phyloP scores from a whole-genome alignment of 2,329 filamentous ascomycete species.

The Aspergillus phoenicis region DNA sequence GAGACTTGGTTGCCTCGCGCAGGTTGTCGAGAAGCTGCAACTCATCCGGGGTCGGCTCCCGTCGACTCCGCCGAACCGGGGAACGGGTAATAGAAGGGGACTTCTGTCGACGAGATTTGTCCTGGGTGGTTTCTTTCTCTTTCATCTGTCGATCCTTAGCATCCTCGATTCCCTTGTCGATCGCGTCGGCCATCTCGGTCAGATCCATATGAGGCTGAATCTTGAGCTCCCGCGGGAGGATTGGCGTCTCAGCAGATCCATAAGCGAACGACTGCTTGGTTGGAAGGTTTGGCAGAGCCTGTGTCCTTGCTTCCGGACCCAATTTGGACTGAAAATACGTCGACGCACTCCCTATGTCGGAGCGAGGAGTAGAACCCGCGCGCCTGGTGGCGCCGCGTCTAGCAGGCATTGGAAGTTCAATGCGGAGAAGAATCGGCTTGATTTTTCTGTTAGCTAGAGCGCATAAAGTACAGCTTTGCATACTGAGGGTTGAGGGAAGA shows the following conservation, averaged over 20 bases:
- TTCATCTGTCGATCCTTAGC: constrained; percentile 28
- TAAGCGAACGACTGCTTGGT: constrained; percentile 46
- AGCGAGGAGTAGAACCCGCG: constrained; percentile 14
- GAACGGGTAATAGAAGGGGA: constrained; percentile 20
- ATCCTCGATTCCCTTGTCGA: constrained; percentile 34
- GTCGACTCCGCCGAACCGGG: constrained; percentile 26
- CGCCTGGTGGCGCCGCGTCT: constrained; percentile 27
- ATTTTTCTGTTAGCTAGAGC: not conserved
- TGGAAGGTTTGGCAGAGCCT: constrained; percentile 40
- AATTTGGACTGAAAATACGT: constrained; percentile 19
- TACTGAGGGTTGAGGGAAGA: not conserved
- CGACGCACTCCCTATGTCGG: constrained; percentile 16
- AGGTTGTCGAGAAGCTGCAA: constrained; percentile 34
- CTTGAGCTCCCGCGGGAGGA: constrained; percentile 39
- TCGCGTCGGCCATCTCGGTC: constrained; percentile 35
- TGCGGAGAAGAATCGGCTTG: not conserved
- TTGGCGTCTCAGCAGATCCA: constrained; percentile 40
- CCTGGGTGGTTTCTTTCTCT: constrained; percentile 12
- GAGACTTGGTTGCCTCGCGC: constrained; percentile 29
- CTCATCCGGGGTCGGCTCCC: constrained; percentile 40
- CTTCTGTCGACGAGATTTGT: constrained; percentile 13
- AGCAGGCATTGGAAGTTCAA: constrained; percentile 26
- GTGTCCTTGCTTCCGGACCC: constrained; percentile 25
- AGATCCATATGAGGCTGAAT: constrained; percentile 33
- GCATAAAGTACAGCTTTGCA: not conserved